These are phyloP conservation scores for Jackrogersella multiformis DNA, from an alignment of 495 filamentous ascomycete species.

Conservation along the genomic window DNA sequence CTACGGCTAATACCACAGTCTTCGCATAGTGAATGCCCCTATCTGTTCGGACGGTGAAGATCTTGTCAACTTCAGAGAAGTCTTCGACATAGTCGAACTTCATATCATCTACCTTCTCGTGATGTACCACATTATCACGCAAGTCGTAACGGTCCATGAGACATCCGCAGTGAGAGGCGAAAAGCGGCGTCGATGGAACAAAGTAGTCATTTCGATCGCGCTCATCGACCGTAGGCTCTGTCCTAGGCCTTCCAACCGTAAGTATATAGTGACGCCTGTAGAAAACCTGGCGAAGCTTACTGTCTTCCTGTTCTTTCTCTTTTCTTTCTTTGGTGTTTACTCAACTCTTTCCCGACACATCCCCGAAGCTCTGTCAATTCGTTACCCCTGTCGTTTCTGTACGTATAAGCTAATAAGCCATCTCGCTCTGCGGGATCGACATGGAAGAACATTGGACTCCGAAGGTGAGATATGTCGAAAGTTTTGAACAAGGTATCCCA, in stretches of 20 bases:
- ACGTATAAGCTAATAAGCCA: conserved; percentile 67
- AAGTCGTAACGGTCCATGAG: conserved; percentile 64
- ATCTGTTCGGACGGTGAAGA: conserved; percentile 64
- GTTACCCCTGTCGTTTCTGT: conserved; percentile 57
- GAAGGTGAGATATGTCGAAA: conserved; percentile 66
- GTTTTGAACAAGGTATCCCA: conserved; percentile 66
- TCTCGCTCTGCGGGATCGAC: conserved; percentile 71
- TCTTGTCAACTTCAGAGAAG: conserved; percentile 47
- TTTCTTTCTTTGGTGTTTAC: conserved; percentile 72
- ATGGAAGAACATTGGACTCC: conserved; percentile 75
- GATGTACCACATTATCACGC: conserved; percentile 52
- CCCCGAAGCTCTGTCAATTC: conserved; percentile 67
- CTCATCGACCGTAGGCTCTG: conserved; percentile 63
- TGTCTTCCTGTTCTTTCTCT: conserved; percentile 47
- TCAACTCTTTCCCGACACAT: conserved; percentile 70
- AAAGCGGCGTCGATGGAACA: conserved; percentile 65
- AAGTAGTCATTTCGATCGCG: conserved; percentile 73
- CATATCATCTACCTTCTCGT: conserved; percentile 62
- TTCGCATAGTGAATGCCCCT: conserved; percentile 58
- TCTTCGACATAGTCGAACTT: conserved; percentile 51
- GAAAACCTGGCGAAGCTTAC: conserved; percentile 22
- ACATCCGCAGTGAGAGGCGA: conserved; percentile 64
- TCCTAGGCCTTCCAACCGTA: conserved; percentile 46
- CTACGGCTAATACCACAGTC: conserved; percentile 65
- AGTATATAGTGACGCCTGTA: neutral